Evolutionary conservation across 2,329 filamentous ascomycete genomes (phyloP).

Genomic region (Aspergillus pseudonomiae): DNA sequence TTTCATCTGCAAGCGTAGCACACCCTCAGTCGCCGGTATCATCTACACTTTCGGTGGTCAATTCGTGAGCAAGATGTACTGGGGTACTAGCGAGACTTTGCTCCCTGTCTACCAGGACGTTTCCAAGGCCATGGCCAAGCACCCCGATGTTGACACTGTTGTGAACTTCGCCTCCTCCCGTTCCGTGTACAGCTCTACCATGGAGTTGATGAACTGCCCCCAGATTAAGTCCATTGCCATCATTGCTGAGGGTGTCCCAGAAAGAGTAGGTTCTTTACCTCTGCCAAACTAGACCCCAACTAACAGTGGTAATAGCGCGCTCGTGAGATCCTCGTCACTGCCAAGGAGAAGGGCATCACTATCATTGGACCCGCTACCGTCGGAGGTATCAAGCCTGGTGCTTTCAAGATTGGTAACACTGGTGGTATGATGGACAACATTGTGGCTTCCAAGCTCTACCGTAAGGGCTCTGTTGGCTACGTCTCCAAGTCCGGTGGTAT

Average conservation of each 20-base stretch:
- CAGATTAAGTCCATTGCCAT: constrained; percentile 99
- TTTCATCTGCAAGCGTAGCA: constrained; percentile 99
- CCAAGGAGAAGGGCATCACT: constrained; percentile 97
- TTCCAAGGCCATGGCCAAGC: constrained; percentile 91
- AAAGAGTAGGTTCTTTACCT: constrained; percentile 67
- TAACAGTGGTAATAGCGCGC: constrained; percentile 66
- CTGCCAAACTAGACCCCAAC: neutral
- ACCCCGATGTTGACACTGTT: constrained; percentile 93
- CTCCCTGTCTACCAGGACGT: constrained; percentile 97
- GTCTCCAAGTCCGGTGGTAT: constrained; percentile 99
- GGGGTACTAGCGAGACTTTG: constrained; percentile 98
- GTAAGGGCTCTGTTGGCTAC: constrained; percentile 97
- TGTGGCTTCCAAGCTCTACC: constrained; percentile 99
- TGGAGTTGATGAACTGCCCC: constrained; percentile 96
- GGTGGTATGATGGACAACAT: constrained; percentile 99
- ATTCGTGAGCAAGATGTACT: constrained; percentile 99
- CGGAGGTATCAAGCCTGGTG: constrained; percentile 98
- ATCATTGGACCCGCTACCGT: constrained; percentile 98
- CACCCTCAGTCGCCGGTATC: constrained; percentile 95
- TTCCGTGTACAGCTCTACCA: constrained; percentile 96
- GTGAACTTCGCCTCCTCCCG: constrained; percentile 99
- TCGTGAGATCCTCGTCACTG: constrained; percentile 95
- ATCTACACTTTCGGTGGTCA: constrained; percentile 99
- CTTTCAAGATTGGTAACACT: constrained; percentile 99
- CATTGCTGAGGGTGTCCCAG: constrained; percentile 98